These are phyloP conservation scores for Leccinum subrobustum DNA, from an alignment of 1,284 basidiomycete species.

Conservation along the genomic window DNA sequence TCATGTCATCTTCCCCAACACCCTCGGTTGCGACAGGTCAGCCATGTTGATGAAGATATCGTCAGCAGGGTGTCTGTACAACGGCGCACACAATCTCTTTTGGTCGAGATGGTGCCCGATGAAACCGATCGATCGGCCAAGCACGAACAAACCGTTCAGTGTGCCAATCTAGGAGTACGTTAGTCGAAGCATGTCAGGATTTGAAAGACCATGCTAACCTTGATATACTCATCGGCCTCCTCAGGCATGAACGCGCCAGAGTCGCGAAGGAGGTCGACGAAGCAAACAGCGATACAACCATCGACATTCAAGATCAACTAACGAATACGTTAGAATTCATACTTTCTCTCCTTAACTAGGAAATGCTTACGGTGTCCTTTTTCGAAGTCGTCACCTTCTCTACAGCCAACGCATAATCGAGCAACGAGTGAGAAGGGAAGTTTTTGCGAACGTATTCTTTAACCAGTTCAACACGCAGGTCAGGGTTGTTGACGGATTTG, in stretches of 20 bases:
- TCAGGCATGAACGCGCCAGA: constrained; percentile 94
- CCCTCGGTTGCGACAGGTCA: constrained; percentile 74
- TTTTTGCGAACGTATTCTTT: constrained; percentile 96
- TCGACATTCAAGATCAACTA: constrained; percentile 93
- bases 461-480: constrained; percentile 95
- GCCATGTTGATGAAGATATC: constrained; percentile 88
- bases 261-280: constrained; percentile 93
- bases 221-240: constrained; percentile 97
- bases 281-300: constrained; percentile 97
- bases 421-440: constrained; percentile 90
- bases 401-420: constrained; percentile 98
- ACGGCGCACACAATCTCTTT: constrained; percentile 88
- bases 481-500: constrained; percentile 98
- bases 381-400: constrained; percentile 98
- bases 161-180: constrained; percentile 64
- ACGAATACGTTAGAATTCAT: constrained; percentile 1
- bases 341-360: neutral
- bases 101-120: constrained; percentile 95
- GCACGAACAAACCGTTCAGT: constrained; percentile 95
- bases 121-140: constrained; percentile 97
- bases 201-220: constrained; percentile 39
- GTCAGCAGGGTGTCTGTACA: constrained; percentile 90
- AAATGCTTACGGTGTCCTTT: constrained; percentile 83
- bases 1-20: constrained; percentile 58
- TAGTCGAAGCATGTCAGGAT: neutral